phyloP scores from a whole-genome alignment of 768 basidiomycete genomes.

The Hericium erinaceus region DNA sequence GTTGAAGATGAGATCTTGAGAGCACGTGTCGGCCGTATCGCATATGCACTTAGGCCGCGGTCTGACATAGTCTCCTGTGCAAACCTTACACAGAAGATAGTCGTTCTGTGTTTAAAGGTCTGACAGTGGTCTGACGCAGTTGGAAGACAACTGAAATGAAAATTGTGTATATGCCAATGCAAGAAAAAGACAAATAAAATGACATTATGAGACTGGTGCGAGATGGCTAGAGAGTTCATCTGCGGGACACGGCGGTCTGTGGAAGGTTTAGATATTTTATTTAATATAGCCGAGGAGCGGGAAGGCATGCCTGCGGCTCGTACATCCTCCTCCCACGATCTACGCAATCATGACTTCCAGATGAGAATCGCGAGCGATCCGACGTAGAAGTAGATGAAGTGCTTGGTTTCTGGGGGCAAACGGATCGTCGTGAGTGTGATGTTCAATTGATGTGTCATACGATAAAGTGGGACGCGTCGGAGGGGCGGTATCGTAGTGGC shows the following conservation, averaged over 20 bases:
- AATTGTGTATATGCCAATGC: too few relatives aligned
- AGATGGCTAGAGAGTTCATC: background rate
- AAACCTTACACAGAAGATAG: too few relatives aligned
- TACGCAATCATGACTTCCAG: constrained; percentile 67
- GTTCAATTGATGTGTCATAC: background rate
- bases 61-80: too few relatives aligned
- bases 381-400: constrained; percentile 99
- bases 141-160: too few relatives aligned
- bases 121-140: too few relatives aligned
- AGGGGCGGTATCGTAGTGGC: constrained; percentile 5
- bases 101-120: too few relatives aligned
- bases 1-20: too few relatives aligned
- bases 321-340: background rate
- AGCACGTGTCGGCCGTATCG: too few relatives aligned
- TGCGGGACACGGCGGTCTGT: background rate
- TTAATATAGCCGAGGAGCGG: background rate
- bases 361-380: constrained; percentile 87
- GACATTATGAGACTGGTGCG: background rate
- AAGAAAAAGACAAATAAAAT: background rate
- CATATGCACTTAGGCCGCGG: too few relatives aligned
- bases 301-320: background rate
- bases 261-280: too few relatives aligned
- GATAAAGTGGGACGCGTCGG: background rate
- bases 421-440: background rate
- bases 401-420: constrained; percentile 71